Base-by-base conservation (phyloP, 495 filamentous ascomycete genomes). In the Filosporella fistucella region DNA sequence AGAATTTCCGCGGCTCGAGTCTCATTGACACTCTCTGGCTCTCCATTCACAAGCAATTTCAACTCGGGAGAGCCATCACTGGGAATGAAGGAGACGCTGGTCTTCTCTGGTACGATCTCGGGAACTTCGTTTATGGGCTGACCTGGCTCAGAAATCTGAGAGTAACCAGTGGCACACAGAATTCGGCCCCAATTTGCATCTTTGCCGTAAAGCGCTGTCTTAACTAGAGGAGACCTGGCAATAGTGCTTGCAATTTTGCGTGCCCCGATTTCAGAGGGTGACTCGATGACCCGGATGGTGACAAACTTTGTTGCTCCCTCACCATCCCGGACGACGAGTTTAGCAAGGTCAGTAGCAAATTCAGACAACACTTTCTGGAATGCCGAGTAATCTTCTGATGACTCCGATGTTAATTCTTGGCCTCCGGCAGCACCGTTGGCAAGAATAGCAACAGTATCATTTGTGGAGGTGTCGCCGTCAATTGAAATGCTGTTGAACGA, bases 131-230 rank as follows among this genome's bases (percentile, higher is more conserved):
- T 75, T 28, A 67, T 52, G 6, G 71, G 64, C 44, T 72, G 66
- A 0, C 82, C 79, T 0, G 71, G 68, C 36, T 78, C 74, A 0
- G 61, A 65, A 23, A 89, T 78, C 45, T 87, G 80, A 0, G 93
- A 85, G 58, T 97, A 97, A 4, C 93, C 93, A 21, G 89, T 87
- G 2, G 93, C 93, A 67, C 94, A 97, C 18, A 97, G 75, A 47
- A 98, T 96, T 17, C 94, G 89, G 29, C 93, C 90, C 91, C 94
- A 97, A 74, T 99, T 99, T 2, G 93, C 93, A 61, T 99, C 94
- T 57, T 89, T 86, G 42, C 93, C 93, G 63, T 97, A 97, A 26
- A 99, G 74, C 0, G 94, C 93, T 0, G 94, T 97, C 74, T 97
- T 99, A 36, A 99, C 91, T 34, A 99, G 77, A 16, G 94, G 88